Evolutionary conservation across 805 yeast species (phyloP).

Genomic region (Candida incommunis): DNA sequence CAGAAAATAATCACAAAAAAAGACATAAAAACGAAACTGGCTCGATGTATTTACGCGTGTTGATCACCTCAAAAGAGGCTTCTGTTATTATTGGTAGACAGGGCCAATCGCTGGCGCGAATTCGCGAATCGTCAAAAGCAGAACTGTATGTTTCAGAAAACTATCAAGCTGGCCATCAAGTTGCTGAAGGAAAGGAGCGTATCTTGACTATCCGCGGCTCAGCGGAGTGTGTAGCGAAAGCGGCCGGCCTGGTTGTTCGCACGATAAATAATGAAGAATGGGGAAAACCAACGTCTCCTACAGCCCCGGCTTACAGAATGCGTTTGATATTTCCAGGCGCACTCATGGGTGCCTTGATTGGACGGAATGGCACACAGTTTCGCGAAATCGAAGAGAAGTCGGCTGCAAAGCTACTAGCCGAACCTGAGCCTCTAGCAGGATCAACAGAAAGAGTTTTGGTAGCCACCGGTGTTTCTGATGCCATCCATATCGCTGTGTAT

Average conservation of each 20-base stretch:
- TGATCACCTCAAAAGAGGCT: conserved; percentile 64
- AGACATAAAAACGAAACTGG: conserved; percentile 36
- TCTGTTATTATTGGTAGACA: conserved; percentile 63
- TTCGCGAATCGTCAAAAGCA: conserved; percentile 49
- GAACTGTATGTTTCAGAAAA: conserved; percentile 63
- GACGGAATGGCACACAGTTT: conserved; percentile 59
- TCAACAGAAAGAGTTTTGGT: conserved; percentile 66
- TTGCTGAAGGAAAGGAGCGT: conserved; percentile 50
- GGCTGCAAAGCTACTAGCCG: conserved; percentile 64
- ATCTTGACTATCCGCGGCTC: conserved; percentile 62
- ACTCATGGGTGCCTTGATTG: conserved; percentile 68
- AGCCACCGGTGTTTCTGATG: conserved; percentile 71
- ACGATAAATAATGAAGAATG: conserved; percentile 54
- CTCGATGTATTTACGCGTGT: conserved; percentile 56
- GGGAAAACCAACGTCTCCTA: conserved; percentile 42
- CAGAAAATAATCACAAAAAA: not conserved
- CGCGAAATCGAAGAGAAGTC: conserved; percentile 72
- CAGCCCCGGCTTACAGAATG: conserved; percentile 40
- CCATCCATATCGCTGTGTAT: conserved; percentile 71
- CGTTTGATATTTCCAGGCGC: conserved; percentile 63
- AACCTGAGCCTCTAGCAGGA: conserved; percentile 53
- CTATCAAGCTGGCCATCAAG: conserved; percentile 22
- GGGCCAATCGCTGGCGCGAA: conserved; percentile 57
- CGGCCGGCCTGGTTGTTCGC: conserved; percentile 61
- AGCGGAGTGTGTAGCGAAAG: conserved; percentile 66